Evolutionary conservation across 345 rosid species (phyloP), one percentile per base, ranked within the genome.

Genomic region (Heritiera littoralis): DNA sequence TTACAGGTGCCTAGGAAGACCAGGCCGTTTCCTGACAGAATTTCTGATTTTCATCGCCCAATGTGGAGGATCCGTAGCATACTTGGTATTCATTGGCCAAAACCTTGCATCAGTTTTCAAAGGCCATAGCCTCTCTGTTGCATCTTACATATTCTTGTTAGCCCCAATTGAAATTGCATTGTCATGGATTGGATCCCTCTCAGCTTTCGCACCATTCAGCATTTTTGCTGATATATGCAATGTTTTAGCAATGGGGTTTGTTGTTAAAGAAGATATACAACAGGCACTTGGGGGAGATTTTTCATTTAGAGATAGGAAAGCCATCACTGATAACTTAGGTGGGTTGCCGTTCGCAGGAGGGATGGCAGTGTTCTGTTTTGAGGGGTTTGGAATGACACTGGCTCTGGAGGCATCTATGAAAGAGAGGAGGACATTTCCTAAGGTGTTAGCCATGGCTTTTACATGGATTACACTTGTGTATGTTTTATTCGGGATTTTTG

Each of bases 351-450:
- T 94, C 81, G 99, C 98, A 0, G 90, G 83, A 65, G 99, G 99
- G 63, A 90, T 92, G 93, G 98, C 98, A 0, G 93, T 96, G 68
- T 96, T 92, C 72, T 94, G 98, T 81, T 96, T 96, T 23, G 97
- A 96, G 81, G 99, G 99, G 45, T 94, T 94, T 63, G 97, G 94
- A 2, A 94, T 94, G 99, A 96, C 98, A 0, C 72, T 96, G 84
- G 89, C 97, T 49, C 72, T 96, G 48, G 95, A 96, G 86, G 78
- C 84, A 69, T 96, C 99, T 4, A 92, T 92, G 98, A 94, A 38
- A 79, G 92, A 96, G 3, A 92, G 83, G 77, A 66, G 85, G 9
- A 83, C 84, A 15, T 96, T 92, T 78, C 88, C 89, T 58, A 87
- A 84, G 84, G 59, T 94, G 81, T 82, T 94, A 40, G 92, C 89